Evolutionary conservation across 805 yeast species (phyloP).

Genomic region (Peterozyma toletana): DNA sequence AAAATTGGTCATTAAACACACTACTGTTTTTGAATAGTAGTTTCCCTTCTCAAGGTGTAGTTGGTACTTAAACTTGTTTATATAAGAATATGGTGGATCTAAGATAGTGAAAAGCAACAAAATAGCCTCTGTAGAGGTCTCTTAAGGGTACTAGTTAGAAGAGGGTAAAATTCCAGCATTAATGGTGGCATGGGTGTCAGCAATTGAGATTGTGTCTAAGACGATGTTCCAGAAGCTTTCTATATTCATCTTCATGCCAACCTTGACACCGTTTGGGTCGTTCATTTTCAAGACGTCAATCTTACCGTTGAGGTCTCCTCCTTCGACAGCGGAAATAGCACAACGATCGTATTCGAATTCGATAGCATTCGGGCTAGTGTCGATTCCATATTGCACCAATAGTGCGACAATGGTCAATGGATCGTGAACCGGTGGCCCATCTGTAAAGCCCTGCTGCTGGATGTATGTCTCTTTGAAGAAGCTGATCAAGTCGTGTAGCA

Average conservation of each 20-base stretch:
- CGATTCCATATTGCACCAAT: slow-evolving; percentile 32
- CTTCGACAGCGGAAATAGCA: slow-evolving; percentile 11
- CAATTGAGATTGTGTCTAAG: slow-evolving; percentile 26
- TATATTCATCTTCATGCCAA: slow-evolving; percentile 32
- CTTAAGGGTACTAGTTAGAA: too few relatives aligned
- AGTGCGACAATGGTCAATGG: slow-evolving; percentile 64
- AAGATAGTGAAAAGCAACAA: too few relatives aligned
- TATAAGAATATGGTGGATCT: too few relatives aligned
- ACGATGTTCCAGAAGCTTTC: slow-evolving; percentile 39
- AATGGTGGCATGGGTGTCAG: slow-evolving; percentile 20
- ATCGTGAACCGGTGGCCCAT: slow-evolving; percentile 78
- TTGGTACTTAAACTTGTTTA: too few relatives aligned
- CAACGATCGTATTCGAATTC: slow-evolving; percentile 13
- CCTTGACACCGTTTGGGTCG: slow-evolving; percentile 25
- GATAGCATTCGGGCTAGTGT: slow-evolving; percentile 9
- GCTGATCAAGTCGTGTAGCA: slow-evolving; percentile 46
- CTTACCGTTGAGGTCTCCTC: slow-evolving; percentile 23
- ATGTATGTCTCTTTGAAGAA: slow-evolving; percentile 41
- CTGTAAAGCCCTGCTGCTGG: slow-evolving; percentile 30
- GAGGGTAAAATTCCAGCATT: neutral
- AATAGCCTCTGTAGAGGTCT: too few relatives aligned
- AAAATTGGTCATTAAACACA: too few relatives aligned
- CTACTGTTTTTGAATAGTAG: too few relatives aligned
- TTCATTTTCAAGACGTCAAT: slow-evolving; percentile 9
- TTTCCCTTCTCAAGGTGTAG: too few relatives aligned